Base-by-base conservation (phyloP, 2,329 filamentous ascomycete genomes). In the Tolypocladium ophioglossoides region DNA sequence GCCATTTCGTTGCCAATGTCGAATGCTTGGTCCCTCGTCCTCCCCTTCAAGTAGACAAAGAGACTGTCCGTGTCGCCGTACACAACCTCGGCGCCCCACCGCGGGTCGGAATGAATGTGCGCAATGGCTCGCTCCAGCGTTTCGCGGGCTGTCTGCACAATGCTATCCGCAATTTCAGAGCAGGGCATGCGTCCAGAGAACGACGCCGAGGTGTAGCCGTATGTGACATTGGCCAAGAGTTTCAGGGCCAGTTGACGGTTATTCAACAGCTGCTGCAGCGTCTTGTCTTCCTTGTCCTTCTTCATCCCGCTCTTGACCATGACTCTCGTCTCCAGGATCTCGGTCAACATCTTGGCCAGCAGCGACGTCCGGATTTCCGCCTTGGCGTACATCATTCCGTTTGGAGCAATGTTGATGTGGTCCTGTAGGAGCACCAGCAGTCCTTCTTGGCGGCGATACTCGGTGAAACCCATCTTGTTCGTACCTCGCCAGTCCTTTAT, bases 291-390 rank as follows among this genome's bases (percentile, higher is more conserved):
- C 67, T 91, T 94, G 70, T 96, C 90, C 56, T 84, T 77, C 67
- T 96, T 96, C 92, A 99, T 96, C 14, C 92, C 91, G 61, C 84
- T 89, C 71, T 99, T 99, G 55, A 99, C 88, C 94, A 99, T 99
- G 38, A 97, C 86, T 57, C 94, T 82, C 7, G 94, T 97, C 70
- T 97, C 92, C 14, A 99, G 77, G 27, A 99, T 95, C 70, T 99
- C 94, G 3, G 87, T 86, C 57, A 99, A 75, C 94, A 99, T 99
- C 72, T 95, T 96, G 4, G 92, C 92, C 4, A 99, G 76, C 6
- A 99, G 77, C 0, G 91, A 96, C 69, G 91, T 95, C 35, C 94
- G 85, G 63, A 96, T 85, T 61, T 88, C 82, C 0, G 88, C 78
- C 63, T 91, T 95, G 57, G 83, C 84, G 63, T 95, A 99, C 84